Evolutionary conservation across 2,329 filamentous ascomycete species (phyloP), one percentile per base, ranked within the genome.

Genomic region (Venturia pyrina): DNA sequence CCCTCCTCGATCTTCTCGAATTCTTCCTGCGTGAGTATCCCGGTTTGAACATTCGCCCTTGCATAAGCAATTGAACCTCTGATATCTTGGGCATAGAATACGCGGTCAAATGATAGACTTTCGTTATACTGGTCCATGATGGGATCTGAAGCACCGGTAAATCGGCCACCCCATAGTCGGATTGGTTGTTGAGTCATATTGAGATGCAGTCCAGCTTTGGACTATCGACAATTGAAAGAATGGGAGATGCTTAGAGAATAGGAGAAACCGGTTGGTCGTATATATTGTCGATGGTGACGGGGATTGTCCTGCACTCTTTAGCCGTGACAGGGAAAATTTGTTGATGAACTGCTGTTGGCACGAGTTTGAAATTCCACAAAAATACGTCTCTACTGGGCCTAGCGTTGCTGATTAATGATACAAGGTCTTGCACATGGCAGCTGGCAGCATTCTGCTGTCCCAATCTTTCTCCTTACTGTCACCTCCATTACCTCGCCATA

Each of bases 51-150:
- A 78, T 96, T 96, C 67, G 90, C 90, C 66, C 89, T 83, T 65
- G 91, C 91, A 74, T 90, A 96, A 15, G 91, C 90, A 70, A 96
- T 89, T 67, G 84, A 88, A 70, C 91, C 91, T 13, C 84, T 83
- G 71, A 96, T 92, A 72, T 96, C 91, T 75, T 95, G 85, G 68
- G 86, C 86, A 79, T 91, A 90, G 71, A 96, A 87, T 64, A 83
- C 81, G 70, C 87, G 86, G 77, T 96, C 91, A 77, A 89, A 93
- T 74, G 85, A 86, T 70, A 96, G 88, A 65, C 85, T 89, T 72
- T 88, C 87, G 76, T 96, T 96, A 81, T 93, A 96, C 70, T 89
- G 82, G 68, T 87, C 83, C 91, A 96, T 96, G 64, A 96, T 83
- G 65, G 91, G 90, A 78, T 96, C 90, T 70, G 56, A 34, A 65